Evolutionary conservation across 441 rosid species (phyloP).

Genomic region (Eruca vesicaria): DNA sequence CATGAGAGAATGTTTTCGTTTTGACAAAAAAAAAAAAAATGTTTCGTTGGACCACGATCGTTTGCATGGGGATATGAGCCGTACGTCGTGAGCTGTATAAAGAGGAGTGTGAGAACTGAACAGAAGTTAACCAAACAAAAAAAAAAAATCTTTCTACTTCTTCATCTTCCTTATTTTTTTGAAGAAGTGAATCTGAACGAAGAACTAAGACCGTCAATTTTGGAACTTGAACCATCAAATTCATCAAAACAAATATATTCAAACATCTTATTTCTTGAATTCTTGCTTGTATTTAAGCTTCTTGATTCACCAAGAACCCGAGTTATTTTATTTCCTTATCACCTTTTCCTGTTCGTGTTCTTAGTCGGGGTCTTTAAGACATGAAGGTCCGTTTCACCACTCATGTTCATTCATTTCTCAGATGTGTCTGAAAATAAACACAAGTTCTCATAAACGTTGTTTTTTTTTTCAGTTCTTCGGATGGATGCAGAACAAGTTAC

Average conservation of each 20-base stretch:
- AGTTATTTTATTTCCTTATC: constrained; percentile 29
- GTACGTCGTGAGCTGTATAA: constrained; percentile 34
- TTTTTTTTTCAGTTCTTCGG: constrained; percentile 53
- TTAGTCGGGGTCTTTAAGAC: constrained; percentile 1
- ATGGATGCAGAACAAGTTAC: constrained; percentile 79
- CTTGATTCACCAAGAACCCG: constrained; percentile 32
- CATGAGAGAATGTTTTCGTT: too few species aligned
- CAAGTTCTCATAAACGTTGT: not conserved
- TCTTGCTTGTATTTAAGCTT: constrained; percentile 16
- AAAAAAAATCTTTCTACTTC: not conserved
- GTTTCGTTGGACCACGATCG: constrained; percentile 24
- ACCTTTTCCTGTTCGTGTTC: not conserved
- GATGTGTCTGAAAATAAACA: not conserved
- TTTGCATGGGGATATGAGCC: constrained; percentile 36
- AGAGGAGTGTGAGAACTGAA: constrained; percentile 17
- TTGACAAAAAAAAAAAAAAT: too few species aligned
- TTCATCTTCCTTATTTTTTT: not conserved
- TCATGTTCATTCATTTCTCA: not conserved
- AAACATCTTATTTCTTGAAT: not conserved
- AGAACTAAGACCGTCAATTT: constrained; percentile 35
- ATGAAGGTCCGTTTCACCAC: constrained; percentile 30
- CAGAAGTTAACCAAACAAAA: constrained; percentile 19
- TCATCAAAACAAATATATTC: constrained; percentile 30
- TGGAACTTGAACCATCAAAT: constrained; percentile 76
- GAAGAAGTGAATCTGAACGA: constrained; percentile 28